phyloP scores from a whole-genome alignment of 1,284 basidiomycete genomes.

The Ustilago shanxiensis region DNA sequence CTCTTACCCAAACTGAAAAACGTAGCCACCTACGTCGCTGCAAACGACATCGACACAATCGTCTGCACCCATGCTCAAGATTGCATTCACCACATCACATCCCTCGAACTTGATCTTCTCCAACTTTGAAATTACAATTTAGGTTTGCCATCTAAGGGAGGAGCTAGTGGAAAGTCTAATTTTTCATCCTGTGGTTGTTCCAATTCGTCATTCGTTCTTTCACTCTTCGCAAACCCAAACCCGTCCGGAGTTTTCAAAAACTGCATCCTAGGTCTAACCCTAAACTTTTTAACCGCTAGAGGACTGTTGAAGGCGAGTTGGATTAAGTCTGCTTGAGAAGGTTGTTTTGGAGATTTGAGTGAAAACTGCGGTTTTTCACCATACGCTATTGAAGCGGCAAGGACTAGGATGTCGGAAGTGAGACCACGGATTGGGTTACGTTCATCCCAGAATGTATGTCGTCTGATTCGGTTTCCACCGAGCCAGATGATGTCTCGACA shows the following conservation, averaged over 20 bases:
- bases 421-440: slow-evolving; percentile 65
- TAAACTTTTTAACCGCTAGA: slow-evolving; percentile 49
- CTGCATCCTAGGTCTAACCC: slow-evolving; percentile 64
- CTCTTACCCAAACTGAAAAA: slow-evolving; percentile 26
- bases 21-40: slow-evolving; percentile 23
- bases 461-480: slow-evolving; percentile 40
- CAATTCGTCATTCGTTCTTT: slow-evolving; percentile 32
- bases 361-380: slow-evolving; percentile 34
- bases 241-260: slow-evolving; percentile 41
- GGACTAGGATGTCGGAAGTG: slow-evolving; percentile 64
- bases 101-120: slow-evolving; percentile 27
- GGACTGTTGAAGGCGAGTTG: slow-evolving; percentile 57
- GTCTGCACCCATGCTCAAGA: slow-evolving; percentile 58
- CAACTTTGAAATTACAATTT: slow-evolving; percentile 20
- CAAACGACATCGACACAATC: slow-evolving; percentile 48
- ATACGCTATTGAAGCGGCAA: slow-evolving; percentile 60
- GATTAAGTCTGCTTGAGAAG: slow-evolving; percentile 55
- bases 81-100: slow-evolving; percentile 38
- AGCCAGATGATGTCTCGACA: slow-evolving; percentile 65
- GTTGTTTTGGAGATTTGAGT: slow-evolving; percentile 35
- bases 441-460: slow-evolving; percentile 66
- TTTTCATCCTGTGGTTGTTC: slow-evolving; percentile 50
- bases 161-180: slow-evolving; percentile 25
- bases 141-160: slow-evolving; percentile 27
- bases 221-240: slow-evolving; percentile 25